phyloP scores from a whole-genome alignment of 2,329 filamentous ascomycete genomes.

The Calcarisporium arbuscula region DNA sequence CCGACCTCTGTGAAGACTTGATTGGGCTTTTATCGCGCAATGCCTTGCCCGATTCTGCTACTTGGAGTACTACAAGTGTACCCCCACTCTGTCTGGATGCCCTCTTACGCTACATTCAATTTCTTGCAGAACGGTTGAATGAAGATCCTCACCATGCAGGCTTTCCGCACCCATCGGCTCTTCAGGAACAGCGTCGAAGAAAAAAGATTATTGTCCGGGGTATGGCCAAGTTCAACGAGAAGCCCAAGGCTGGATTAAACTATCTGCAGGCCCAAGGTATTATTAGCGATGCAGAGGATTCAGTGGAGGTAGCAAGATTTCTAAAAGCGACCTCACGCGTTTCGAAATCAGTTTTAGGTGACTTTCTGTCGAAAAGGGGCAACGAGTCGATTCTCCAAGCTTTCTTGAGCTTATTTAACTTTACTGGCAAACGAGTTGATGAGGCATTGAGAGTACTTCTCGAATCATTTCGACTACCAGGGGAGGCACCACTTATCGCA shows the following conservation, averaged over 20 bases:
- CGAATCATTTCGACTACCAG: slow-evolving; percentile 86
- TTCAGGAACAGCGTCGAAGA: slow-evolving; percentile 67
- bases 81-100: slow-evolving; percentile 92
- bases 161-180: slow-evolving; percentile 55
- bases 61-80: slow-evolving; percentile 98
- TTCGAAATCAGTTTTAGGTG: slow-evolving; percentile 85
- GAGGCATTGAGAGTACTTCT: slow-evolving; percentile 84
- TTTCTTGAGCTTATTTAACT: slow-evolving; percentile 85
- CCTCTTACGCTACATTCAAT: slow-evolving; percentile 83
- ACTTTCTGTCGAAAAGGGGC: slow-evolving; percentile 85
- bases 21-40: slow-evolving; percentile 88
- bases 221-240: slow-evolving; percentile 89
- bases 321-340: slow-evolving; percentile 80
- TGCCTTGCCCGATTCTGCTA: slow-evolving; percentile 92
- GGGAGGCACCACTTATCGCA: slow-evolving; percentile 88
- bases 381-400: slow-evolving; percentile 80
- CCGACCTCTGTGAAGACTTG: slow-evolving; percentile 92
- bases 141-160: slow-evolving; percentile 58
- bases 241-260: slow-evolving; percentile 79
- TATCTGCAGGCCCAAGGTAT: slow-evolving; percentile 82
- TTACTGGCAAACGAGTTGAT: slow-evolving; percentile 77
- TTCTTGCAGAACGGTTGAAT: slow-evolving; percentile 79
- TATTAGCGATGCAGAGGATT: slow-evolving; percentile 68
- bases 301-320: slow-evolving; percentile 76
- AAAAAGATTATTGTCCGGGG: slow-evolving; percentile 90